Evolutionary conservation across 192 early-diverging fungal genomes (phyloP), one percentile per base, ranked within the genome.

Genomic region (Podila horticola): DNA sequence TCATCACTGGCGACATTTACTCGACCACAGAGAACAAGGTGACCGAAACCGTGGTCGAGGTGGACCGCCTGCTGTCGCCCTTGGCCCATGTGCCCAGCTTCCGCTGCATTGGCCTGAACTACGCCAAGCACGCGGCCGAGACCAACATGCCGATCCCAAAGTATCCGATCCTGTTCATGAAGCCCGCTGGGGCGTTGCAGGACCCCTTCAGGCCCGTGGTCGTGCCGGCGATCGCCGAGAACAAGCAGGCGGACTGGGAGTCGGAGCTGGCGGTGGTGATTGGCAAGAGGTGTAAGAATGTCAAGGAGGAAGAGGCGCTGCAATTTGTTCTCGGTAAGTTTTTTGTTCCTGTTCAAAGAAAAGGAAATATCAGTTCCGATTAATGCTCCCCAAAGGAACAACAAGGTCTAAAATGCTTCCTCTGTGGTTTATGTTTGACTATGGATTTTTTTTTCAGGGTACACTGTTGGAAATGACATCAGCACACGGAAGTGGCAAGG

Each of bases 181-280:
- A 92, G 62, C 87, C 88, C 8, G 57, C 86, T 0, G 51, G 57
- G 19, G 74, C 83, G 15, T 66, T 88, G 58, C 84, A 84, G 30
- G 72, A 82, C 51, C 88, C 88, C 36, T 72, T 79, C 65, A 81
- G 75, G 12, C 50, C 72, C 12, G 85, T 92, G 19, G 74, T 77
- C 4, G 69, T 92, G 19, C 90, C 90, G 11, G 36, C 17, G 2
- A 83, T 87, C 50, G 85, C 82, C 2, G 74, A 81, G 8, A 86
- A 91, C 50, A 76, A 86, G 57, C 88, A 90, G 62, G 72, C 79
- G 9, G 90, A 92, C 63, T 92, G 86, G 75, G 90, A 92, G 82
- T 87, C 79, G 24, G 90, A 92, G 69, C 77, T 92, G 10, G 89
- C 87, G 2, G 86, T 92, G 1, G 87, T 92, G 19, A 90, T 92